Conservation (phyloP, 352 stramenopile genomes). For the Aphanomyces stellatus region DNA sequence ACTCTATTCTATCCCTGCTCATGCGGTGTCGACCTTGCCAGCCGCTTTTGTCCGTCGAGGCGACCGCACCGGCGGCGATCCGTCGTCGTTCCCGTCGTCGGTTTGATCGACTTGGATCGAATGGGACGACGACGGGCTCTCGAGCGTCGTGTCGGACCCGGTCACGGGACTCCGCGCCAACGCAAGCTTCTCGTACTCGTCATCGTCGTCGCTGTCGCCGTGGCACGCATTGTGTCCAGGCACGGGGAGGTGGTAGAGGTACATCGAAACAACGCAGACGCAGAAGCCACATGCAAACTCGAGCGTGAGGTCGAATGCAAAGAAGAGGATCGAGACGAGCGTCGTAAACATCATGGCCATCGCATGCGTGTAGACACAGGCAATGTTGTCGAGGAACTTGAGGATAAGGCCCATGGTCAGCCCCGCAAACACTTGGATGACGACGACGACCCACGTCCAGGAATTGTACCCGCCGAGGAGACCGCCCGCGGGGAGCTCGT, state of each 20-base stretch:
- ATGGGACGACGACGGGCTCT: neutral
- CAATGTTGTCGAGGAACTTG: conserved; percentile 88
- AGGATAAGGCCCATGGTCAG: conserved; percentile 75
- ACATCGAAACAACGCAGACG: conserved; percentile 80
- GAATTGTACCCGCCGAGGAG: conserved; percentile 77
- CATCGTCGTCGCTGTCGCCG: neutral
- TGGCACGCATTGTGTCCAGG: neutral
- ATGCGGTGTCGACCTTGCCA: too few relatives aligned
- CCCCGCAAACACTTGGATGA: conserved; percentile 62
- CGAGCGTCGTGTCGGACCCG: neutral
- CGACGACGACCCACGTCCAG: conserved; percentile 69
- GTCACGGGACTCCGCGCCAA: too few relatives aligned
- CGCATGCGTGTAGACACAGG: conserved; percentile 73
- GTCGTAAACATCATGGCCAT: conserved; percentile 87
- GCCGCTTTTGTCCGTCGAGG: too few relatives aligned
- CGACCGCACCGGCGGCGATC: too few relatives aligned
- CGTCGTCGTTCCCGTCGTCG: neutral
- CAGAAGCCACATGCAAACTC: conserved; percentile 75
- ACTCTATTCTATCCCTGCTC: too few relatives aligned
- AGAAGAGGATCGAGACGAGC: conserved; percentile 81
- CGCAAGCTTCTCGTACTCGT: conserved; percentile 15
- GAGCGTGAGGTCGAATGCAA: conserved; percentile 69
- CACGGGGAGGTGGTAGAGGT: conserved; percentile 56
- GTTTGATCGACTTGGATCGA: neutral
- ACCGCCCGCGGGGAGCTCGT: conserved; percentile 33